Conservation (phyloP, 2,329 filamentous ascomycete genomes). For the Colletotrichum sp. region DNA sequence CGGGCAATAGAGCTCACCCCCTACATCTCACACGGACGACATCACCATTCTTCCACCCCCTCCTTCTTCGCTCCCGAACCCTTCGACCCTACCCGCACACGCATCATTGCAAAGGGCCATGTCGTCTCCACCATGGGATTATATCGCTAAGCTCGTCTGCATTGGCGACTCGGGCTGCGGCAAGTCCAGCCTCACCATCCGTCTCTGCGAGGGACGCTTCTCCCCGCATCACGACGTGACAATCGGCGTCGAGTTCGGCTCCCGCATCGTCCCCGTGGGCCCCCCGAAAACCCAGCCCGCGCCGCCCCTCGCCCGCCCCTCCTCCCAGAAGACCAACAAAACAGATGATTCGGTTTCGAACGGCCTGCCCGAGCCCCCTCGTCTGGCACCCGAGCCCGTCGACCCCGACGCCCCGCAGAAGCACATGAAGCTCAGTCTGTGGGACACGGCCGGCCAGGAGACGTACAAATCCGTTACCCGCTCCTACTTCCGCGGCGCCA, state of each 20-base stretch:
- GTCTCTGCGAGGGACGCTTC: constrained; percentile 96
- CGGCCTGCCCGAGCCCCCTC: constrained; percentile 61
- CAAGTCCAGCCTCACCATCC: constrained; percentile 92
- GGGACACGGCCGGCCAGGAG: constrained; percentile 97
- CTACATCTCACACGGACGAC: not conserved
- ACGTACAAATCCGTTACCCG: constrained; percentile 96
- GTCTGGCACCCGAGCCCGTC: constrained; percentile 33
- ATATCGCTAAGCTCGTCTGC: constrained; percentile 98
- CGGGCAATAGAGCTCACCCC: not conserved
- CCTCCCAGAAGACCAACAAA: constrained; percentile 3
- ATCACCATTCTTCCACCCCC: not conserved
- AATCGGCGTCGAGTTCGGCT: constrained; percentile 96
- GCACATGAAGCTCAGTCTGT: constrained; percentile 92
- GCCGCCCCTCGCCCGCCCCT: constrained; percentile 25
- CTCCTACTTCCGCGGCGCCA: constrained; percentile 86
- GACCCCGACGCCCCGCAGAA: constrained; percentile 51
- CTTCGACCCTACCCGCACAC: constrained; percentile 3
- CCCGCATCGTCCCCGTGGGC: constrained; percentile 88
- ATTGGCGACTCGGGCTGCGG: constrained; percentile 96
- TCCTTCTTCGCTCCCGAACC: not conserved
- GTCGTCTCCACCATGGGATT: constrained; percentile 85
- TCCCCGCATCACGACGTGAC: constrained; percentile 95
- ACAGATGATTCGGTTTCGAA: constrained; percentile 25
- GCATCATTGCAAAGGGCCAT: constrained; percentile 40
- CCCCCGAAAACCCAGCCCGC: constrained; percentile 70